These are phyloP conservation scores for Cynara cardunculus DNA, from an alignment of 129 eudicot species.

Conservation along the genomic window DNA sequence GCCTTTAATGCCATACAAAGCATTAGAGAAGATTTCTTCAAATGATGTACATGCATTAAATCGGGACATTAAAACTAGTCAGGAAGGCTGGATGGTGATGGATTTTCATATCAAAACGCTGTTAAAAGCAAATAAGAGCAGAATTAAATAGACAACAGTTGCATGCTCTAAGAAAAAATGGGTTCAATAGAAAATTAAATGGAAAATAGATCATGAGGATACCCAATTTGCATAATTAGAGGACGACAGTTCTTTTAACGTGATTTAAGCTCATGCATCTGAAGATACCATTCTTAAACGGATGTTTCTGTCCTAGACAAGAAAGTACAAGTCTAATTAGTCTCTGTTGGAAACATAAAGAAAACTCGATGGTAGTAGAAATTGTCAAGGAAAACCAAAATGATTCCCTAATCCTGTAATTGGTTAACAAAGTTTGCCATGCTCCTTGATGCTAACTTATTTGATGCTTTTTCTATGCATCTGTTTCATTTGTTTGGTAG, in stretches of 20 bases:
- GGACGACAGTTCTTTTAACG: slow-evolving; percentile 8
- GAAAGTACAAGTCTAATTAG: background rate
- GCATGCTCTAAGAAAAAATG: background rate
- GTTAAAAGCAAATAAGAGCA: background rate
- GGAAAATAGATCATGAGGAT: background rate
- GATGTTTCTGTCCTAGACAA: background rate
- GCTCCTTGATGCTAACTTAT: slow-evolving; percentile 10
- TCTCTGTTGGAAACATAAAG: background rate
- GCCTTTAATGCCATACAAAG: background rate
- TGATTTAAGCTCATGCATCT: background rate
- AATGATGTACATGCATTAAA: background rate
- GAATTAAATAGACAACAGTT: background rate
- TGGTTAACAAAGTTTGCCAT: slow-evolving; percentile 5
- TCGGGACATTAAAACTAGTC: background rate
- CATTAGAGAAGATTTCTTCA: background rate
- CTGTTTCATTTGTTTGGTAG: slow-evolving; percentile 8
- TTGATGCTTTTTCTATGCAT: background rate
- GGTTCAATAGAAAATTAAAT: background rate
- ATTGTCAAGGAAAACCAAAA: background rate
- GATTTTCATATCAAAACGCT: background rate
- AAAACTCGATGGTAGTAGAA: background rate
- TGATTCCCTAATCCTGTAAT: background rate
- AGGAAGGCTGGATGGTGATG: background rate
- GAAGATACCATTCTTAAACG: slow-evolving; percentile 8
- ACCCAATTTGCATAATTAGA: background rate